Evolutionary conservation across 768 basidiomycete genomes (phyloP).

Genomic region (Cubamyces lactineus): DNA sequence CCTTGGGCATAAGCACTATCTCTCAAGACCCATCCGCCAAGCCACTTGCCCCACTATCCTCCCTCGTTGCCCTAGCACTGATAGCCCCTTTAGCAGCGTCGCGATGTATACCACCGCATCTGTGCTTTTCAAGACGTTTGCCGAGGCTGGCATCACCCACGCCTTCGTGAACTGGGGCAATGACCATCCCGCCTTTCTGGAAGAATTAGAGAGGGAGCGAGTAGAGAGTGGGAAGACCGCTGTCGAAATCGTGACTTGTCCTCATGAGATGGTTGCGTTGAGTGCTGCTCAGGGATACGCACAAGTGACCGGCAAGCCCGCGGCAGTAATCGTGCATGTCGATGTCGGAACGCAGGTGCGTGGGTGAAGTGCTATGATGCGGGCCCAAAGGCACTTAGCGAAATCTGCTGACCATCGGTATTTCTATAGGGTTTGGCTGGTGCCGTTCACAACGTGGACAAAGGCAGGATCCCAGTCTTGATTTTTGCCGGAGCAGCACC

Average conservation of each 20-base stretch:
- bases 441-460: constrained; percentile 73
- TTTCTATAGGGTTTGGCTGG: constrained; percentile 60
- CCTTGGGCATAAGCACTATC: too few relatives aligned
- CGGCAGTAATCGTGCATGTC: constrained; percentile 76
- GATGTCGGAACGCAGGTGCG: constrained; percentile 69
- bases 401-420: background rate
- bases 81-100: background rate
- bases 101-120: constrained; percentile 58
- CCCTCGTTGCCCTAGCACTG: too few relatives aligned
- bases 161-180: constrained; percentile 79
- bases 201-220: constrained; percentile 66
- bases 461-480: constrained; percentile 62
- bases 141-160: constrained; percentile 63
- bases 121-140: constrained; percentile 58
- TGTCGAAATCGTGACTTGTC: constrained; percentile 64
- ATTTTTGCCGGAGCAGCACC: constrained; percentile 78
- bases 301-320: constrained; percentile 65
- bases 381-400: background rate
- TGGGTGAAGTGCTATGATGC: background rate
- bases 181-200: constrained; percentile 75
- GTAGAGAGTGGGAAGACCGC: constrained; percentile 41
- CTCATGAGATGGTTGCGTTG: constrained; percentile 79
- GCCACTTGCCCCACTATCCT: too few relatives aligned
- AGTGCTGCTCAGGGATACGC: constrained; percentile 75
- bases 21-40: too few relatives aligned